Evolutionary conservation across 2,329 filamentous ascomycete species (phyloP), one percentile per base, ranked within the genome.

Genomic region (Penicillium sp.): DNA sequence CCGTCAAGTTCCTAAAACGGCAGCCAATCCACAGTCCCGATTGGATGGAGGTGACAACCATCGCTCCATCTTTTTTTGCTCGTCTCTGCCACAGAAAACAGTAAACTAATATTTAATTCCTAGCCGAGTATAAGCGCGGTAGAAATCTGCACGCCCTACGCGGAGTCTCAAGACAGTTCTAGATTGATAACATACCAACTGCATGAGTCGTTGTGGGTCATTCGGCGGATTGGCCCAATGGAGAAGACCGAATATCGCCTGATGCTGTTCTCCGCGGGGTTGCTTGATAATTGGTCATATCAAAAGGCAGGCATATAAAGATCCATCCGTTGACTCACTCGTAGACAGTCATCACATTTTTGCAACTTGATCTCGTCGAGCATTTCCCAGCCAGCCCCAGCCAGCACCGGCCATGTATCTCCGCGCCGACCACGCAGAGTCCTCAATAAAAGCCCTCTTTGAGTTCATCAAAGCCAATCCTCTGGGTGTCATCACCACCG

Each of bases 401-500:
- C 22, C 18, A 51, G n/a, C 24, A n/a, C 18, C 24, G 43, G 64
- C 22, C 31, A 89, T 89, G 87, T 84, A 88, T 73, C 80, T 89
- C 62, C 82, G 79, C 19, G 72, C 71, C 11, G 78, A 70, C 16
- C 85, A 87, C 70, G 82, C 79, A 10, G 86, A 89, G 62, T 64
- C 73, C 7, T 70, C 77, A 56, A 75, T 85, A 55, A 73, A 76
- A 0, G 73, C 75, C 2, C 79, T 89, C 22, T 81, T 81, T 36
- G 72, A 82, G 55, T 77, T 89, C 53, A 85, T 89, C 66, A 79
- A 78, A 19, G 78, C 83, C 14, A 84, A 88, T 65, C 85, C 87
- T 0, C 77, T 89, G 0, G 87, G 87, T 1, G 77, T 89, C 14
- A 67, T 89, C 7, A 89, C 85, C 9, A 89, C 87, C 0, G 85